Conservation (phyloP, 2,329 filamentous ascomycete species). For the Aspergillus hiratsukae region DNA sequence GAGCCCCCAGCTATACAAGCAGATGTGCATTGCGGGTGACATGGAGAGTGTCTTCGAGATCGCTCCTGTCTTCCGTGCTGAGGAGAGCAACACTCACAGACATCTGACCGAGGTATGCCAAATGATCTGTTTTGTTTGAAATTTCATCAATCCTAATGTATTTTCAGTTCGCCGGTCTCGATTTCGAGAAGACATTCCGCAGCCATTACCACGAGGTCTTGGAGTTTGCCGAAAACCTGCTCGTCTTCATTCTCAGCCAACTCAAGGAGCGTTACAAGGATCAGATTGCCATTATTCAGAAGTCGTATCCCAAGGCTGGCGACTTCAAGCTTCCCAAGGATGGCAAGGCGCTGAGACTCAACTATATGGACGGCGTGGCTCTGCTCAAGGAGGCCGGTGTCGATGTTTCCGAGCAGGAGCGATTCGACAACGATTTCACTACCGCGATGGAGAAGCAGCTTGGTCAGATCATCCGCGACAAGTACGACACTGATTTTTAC, state of each 20-base stretch:
- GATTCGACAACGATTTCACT: conserved; percentile 44
- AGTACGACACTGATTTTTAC: conserved; percentile 95
- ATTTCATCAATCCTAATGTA: conserved; percentile 13
- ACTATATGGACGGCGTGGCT: conserved; percentile 47
- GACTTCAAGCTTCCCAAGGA: conserved; percentile 48
- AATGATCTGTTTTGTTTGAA: neutral
- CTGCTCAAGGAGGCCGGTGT: conserved; percentile 48
- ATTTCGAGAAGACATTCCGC: conserved; percentile 50
- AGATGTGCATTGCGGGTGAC: conserved; percentile 62
- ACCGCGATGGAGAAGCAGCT: conserved; percentile 61
- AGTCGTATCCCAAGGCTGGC: conserved; percentile 47
- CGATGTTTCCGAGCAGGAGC: conserved; percentile 46
- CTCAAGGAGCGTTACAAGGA: conserved; percentile 42
- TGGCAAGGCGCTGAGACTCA: conserved; percentile 46
- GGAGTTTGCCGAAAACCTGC: conserved; percentile 45
- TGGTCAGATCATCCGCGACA: conserved; percentile 76
- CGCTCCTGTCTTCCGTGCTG: conserved; percentile 62
- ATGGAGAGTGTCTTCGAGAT: conserved; percentile 62
- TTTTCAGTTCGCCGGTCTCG: conserved; percentile 46
- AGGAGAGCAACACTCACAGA: conserved; percentile 64
- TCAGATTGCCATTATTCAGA: conserved; percentile 45
- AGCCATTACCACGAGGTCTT: conserved; percentile 50
- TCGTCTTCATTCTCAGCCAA: conserved; percentile 46
- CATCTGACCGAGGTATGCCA: conserved; percentile 57
- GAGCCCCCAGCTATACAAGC: conserved; percentile 63